Percentiles rank a stretch among this genome's conserved stretches.
Evolutionary conservation across 345 rosid species (phyloP).

Genomic region (Draba incana): DNA sequence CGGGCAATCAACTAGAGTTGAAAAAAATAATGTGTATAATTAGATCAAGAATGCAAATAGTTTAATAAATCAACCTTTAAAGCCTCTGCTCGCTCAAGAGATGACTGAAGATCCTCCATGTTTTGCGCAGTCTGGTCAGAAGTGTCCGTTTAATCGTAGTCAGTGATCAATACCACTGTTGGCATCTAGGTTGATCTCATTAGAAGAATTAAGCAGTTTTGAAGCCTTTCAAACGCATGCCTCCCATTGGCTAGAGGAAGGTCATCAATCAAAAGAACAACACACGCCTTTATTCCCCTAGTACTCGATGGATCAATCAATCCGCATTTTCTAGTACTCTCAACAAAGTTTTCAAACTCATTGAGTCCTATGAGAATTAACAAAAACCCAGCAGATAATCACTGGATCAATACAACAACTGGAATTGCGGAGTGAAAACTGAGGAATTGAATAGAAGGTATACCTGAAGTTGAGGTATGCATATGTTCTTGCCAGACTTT

Average conservation of each 20-base stretch:
- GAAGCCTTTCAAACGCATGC: conserved; percentile 69
- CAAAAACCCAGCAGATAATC: background rate
- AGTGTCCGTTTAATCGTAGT: conserved; percentile 59
- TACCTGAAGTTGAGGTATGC: conserved; percentile 73
- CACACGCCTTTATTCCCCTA: conserved; percentile 46
- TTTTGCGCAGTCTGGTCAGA: conserved; percentile 51
- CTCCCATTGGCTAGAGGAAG: conserved; percentile 76
- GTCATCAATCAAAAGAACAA: conserved; percentile 83
- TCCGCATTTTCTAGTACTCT: conserved; percentile 73
- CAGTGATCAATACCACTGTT: conserved; percentile 69
- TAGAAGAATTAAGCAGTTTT: conserved; percentile 68
- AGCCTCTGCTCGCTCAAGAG: conserved; percentile 84
- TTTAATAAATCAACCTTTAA: conserved; percentile 64
- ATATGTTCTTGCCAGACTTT: conserved; percentile 90
- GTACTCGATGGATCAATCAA: conserved; percentile 51
- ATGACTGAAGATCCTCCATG: conserved; percentile 67
- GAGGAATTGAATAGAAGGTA: conserved; percentile 1
- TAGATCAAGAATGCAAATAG: conserved; percentile 28
- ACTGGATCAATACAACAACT: background rate
- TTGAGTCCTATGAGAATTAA: conserved; percentile 57
- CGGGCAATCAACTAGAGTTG: conserved; percentile 35
- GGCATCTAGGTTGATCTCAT: conserved; percentile 71
- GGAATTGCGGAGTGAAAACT: conserved; percentile 5
- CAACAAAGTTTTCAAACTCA: conserved; percentile 83
- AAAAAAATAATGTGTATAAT: conserved; percentile 21